phyloP scores from a whole-genome alignment of 768 basidiomycete species.

The Rubroboletus satanas region DNA sequence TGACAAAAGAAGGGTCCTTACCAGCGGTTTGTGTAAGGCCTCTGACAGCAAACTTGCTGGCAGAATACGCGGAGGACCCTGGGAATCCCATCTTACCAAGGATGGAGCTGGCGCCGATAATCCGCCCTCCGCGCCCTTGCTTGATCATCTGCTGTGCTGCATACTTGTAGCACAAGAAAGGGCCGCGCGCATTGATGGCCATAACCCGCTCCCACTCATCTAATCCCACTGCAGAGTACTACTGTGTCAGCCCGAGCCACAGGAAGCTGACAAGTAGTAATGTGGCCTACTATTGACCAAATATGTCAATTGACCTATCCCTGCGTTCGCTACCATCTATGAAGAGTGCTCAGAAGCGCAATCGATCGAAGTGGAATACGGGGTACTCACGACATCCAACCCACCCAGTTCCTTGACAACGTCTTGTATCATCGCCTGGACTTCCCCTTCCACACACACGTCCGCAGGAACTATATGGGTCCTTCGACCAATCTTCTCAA shows the following conservation, averaged over 20 bases:
- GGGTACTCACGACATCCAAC: constrained; percentile 3
- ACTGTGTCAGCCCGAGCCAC: not conserved
- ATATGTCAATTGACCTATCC: not conserved
- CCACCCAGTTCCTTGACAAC: constrained; percentile 3
- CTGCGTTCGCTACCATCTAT: constrained; percentile 21
- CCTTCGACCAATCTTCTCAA: constrained; percentile 11
- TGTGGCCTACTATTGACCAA: not conserved
- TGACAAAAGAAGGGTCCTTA: constrained; percentile 7
- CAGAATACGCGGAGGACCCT: constrained; percentile 19
- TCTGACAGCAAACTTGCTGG: constrained; percentile 39
- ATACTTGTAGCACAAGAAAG: constrained; percentile 58
- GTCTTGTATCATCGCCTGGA: constrained; percentile 4
- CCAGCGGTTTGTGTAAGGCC: constrained; percentile 38
- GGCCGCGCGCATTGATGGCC: constrained; percentile 48
- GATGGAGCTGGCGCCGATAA: constrained; percentile 40
- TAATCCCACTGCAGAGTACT: not conserved
- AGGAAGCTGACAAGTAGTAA: no score
- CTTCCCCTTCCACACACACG: constrained; percentile 3
- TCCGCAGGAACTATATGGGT: constrained; percentile 14
- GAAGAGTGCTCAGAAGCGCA: no score
- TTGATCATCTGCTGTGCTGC: constrained; percentile 57
- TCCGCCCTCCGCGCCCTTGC: constrained; percentile 48
- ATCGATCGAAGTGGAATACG: no score
- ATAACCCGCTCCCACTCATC: constrained; percentile 5
- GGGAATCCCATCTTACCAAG: not conserved